These are phyloP conservation scores for Cubamyces lactineus DNA, from an alignment of 768 basidiomycete species.

Conservation along the genomic window DNA sequence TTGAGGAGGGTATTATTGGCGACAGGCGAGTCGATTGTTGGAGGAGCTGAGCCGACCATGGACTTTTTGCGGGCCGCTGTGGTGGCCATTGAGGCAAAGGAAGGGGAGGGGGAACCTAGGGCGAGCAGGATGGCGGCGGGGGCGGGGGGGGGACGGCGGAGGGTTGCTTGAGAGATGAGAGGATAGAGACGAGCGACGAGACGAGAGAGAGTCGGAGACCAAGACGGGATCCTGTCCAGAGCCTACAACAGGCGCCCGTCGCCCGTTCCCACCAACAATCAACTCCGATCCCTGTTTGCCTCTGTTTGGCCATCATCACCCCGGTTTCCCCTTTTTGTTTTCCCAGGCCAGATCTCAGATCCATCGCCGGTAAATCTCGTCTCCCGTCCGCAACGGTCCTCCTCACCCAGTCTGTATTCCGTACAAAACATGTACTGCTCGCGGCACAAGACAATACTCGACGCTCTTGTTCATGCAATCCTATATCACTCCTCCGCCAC, in stretches of 20 bases:
- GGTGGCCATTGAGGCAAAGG: conserved; percentile 44
- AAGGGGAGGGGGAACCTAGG: conserved; percentile 7
- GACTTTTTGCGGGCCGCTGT: conserved; percentile 54
- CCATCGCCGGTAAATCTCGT: conserved; percentile 9
- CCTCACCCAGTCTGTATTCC: not conserved
- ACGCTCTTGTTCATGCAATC: not conserved
- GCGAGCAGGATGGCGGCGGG: conserved; percentile 15
- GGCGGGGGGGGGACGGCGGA: conserved; percentile 9
- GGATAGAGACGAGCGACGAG: conserved; percentile 20
- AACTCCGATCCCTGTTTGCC: conserved; percentile 23
- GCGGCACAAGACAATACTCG: too few species aligned
- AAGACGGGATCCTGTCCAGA: conserved; percentile 16
- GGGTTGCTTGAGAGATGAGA: conserved; percentile 23
- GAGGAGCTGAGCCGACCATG: conserved; percentile 45
- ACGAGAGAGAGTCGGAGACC: conserved; percentile 20
- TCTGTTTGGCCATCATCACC: conserved; percentile 23
- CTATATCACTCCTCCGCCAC: not conserved
- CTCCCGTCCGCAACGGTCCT: conserved; percentile 5
- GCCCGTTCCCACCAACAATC: conserved; percentile 22
- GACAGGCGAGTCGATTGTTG: conserved; percentile 79
- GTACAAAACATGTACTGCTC: too few species aligned
- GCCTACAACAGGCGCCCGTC: conserved; percentile 18
- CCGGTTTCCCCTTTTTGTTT: conserved; percentile 14
- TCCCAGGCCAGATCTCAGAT: conserved; percentile 18
- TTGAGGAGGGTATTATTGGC: conserved; percentile 88